A percentile compares a stretch with the other conserved stretches of the same genome.
Conservation (phyloP, 495 filamentous ascomycete genomes). For the Aspergillus saccharolyticus region DNA sequence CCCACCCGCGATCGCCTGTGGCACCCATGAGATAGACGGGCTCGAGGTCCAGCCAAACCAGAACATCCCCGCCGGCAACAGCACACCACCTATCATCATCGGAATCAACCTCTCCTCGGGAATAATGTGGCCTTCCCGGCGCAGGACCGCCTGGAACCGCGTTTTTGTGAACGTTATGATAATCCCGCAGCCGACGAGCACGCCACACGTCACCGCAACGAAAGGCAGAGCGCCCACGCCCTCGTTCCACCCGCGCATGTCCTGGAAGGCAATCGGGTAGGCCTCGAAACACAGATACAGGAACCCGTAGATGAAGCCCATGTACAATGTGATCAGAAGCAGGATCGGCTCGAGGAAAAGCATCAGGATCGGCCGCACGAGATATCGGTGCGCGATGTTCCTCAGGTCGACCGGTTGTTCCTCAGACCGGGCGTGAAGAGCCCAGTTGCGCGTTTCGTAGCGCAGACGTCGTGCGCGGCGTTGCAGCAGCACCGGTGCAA, state of each 20-base stretch:
- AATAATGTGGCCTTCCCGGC: conserved; percentile 18
- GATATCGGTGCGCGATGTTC: conserved; percentile 37
- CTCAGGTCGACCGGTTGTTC: conserved; percentile 16
- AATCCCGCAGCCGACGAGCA: conserved; percentile 41
- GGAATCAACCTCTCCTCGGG: conserved; percentile 50
- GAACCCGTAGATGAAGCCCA: conserved; percentile 33
- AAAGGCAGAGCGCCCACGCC: conserved; percentile 48
- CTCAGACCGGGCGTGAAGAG: conserved; percentile 33
- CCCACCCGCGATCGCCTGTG: conserved; percentile 32
- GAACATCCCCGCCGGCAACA: conserved; percentile 51
- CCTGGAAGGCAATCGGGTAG: conserved; percentile 49
- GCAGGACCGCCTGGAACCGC: conserved; percentile 19
- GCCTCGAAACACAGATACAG: conserved; percentile 46
- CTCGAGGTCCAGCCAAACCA: conserved; percentile 53
- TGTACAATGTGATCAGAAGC: conserved; percentile 33
- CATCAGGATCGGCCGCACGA: conserved; percentile 28
- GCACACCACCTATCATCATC: conserved; percentile 45
- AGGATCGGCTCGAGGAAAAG: conserved; percentile 36
- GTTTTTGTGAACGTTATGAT: conserved; percentile 44
- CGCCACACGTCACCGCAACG: conserved; percentile 48
- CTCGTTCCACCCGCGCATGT: conserved; percentile 40
- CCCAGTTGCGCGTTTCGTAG: conserved; percentile 52
- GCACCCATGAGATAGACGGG: conserved; percentile 29
- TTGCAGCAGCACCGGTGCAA: conserved; percentile 45
- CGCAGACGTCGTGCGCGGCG: conserved; percentile 45